Conservation (phyloP, 176 grass and related monocot genomes). For the Saccharum spontaneum region DNA sequence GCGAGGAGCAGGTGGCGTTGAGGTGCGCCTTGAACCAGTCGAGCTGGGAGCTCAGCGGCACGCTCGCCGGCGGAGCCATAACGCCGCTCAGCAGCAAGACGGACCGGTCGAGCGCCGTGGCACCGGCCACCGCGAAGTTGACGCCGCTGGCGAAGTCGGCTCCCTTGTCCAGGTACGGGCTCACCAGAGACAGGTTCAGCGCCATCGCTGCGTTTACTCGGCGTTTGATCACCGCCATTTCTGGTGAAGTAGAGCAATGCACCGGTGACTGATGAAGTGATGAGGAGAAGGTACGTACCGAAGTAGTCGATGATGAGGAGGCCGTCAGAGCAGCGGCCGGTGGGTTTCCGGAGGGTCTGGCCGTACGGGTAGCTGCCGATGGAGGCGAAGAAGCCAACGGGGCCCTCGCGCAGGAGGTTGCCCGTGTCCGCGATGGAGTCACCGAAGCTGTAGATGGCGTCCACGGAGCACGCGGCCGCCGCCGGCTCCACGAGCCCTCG, state of each 20-base stretch:
- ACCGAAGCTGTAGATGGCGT: slow-evolving; percentile 94
- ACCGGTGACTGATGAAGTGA: too few relatives aligned
- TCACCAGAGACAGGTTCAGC: slow-evolving; percentile 65
- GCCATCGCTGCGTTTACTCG: slow-evolving; percentile 53
- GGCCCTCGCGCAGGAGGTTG: slow-evolving; percentile 67
- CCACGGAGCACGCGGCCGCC: slow-evolving; percentile 53
- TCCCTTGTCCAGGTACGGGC: slow-evolving; percentile 67
- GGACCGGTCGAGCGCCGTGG: slow-evolving; percentile 65
- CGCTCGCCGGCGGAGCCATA: slow-evolving; percentile 48
- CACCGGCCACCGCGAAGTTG: slow-evolving; percentile 91
- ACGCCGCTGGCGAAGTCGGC: slow-evolving; percentile 64
- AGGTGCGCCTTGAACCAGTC: slow-evolving; percentile 78
- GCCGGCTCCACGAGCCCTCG: neutral
- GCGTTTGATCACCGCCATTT: neutral
- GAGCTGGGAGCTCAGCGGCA: slow-evolving; percentile 69
- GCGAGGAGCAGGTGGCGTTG: slow-evolving; percentile 62
- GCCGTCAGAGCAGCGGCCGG: slow-evolving; percentile 94
- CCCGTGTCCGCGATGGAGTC: slow-evolving; percentile 96
- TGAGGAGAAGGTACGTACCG: slow-evolving; percentile 23
- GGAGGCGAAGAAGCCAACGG: slow-evolving; percentile 66
- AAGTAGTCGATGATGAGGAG: slow-evolving; percentile 96
- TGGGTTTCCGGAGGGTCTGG: slow-evolving; percentile 56
- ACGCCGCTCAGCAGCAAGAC: slow-evolving; percentile 47
- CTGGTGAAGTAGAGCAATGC: neutral
- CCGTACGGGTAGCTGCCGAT: slow-evolving; percentile 88